Conservation (phyloP, 805 yeast genomes). For the Nakazawaea siamensis region DNA sequence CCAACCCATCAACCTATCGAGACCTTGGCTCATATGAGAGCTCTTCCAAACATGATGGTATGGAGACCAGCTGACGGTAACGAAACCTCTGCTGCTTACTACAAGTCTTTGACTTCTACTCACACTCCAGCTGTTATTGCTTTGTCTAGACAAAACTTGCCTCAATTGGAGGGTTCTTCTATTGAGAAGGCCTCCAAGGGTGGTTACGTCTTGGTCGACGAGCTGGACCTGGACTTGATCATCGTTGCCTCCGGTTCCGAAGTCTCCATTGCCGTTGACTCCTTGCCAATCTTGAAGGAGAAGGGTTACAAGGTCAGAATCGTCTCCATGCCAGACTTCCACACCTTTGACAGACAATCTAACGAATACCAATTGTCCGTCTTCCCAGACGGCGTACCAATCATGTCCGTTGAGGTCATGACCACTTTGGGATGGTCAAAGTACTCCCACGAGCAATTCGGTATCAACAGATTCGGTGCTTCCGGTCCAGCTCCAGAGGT, state of each 20-base stretch:
- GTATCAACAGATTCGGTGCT: conserved; percentile 93
- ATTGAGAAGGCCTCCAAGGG: conserved; percentile 91
- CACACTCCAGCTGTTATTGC: conserved; percentile 71
- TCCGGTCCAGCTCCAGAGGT: conserved; percentile 84
- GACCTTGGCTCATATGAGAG: conserved; percentile 81
- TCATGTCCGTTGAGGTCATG: conserved; percentile 89
- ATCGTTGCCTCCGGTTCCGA: conserved; percentile 94
- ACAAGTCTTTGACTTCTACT: conserved; percentile 50
- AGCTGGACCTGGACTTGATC: conserved; percentile 58
- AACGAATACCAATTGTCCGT: conserved; percentile 75
- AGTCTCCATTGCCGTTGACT: conserved; percentile 74
- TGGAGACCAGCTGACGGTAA: conserved; percentile 96
- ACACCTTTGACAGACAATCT: conserved; percentile 80
- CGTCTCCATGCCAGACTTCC: conserved; percentile 90
- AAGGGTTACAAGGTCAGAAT: conserved; percentile 70
- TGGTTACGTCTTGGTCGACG: conserved; percentile 74
- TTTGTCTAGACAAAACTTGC: conserved; percentile 78
- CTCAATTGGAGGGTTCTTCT: conserved; percentile 89
- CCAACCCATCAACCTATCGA: conserved; percentile 93
- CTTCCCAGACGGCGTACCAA: conserved; percentile 92
- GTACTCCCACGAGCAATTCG: conserved; percentile 95
- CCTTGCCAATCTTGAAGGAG: conserved; percentile 62
- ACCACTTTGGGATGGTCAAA: conserved; percentile 88
- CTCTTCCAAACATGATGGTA: conserved; percentile 71
- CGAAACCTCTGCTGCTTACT: conserved; percentile 79